These are phyloP conservation scores for Phytophthora tubulina DNA, from an alignment of 352 stramenopile species.

Conservation along the genomic window DNA sequence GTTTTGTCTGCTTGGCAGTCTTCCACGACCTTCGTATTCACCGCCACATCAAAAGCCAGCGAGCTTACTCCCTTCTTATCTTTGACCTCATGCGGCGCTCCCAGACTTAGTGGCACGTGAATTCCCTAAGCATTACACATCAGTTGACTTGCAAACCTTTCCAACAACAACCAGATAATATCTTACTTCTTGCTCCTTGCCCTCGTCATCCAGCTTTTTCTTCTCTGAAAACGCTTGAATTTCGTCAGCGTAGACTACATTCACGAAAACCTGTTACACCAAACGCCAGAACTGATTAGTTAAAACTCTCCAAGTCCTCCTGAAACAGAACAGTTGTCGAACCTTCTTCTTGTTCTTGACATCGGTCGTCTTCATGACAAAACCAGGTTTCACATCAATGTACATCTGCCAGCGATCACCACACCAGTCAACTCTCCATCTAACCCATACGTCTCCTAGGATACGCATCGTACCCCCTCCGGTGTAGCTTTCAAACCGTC, in stretches of 20 bases:
- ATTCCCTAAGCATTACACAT: conserved; percentile 54
- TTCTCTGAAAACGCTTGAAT: conserved; percentile 86
- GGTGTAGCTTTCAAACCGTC: conserved; percentile 60
- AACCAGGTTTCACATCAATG: conserved; percentile 80
- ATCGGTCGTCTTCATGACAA: conserved; percentile 83
- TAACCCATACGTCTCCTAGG: neutral
- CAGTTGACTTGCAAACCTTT: neutral
- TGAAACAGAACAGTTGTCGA: conserved; percentile 16
- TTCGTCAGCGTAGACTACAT: conserved; percentile 72
- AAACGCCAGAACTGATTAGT: neutral
- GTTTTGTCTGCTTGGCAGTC: conserved; percentile 75
- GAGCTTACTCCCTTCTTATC: conserved; percentile 73
- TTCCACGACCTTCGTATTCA: conserved; percentile 79
- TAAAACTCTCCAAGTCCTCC: neutral
- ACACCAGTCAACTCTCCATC: neutral
- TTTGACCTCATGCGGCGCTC: conserved; percentile 74
- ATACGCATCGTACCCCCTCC: conserved; percentile 58
- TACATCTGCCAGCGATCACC: conserved; percentile 50
- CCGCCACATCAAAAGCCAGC: conserved; percentile 80
- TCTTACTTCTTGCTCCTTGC: conserved; percentile 76
- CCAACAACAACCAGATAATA: neutral
- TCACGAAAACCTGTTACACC: conserved; percentile 75
- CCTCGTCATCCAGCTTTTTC: conserved; percentile 79
- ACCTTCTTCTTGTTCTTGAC: conserved; percentile 75
- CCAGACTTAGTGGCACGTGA: conserved; percentile 78